Evolutionary conservation across 192 early-diverging fungal genomes (phyloP), one percentile per base, ranked within the genome.

Genomic region (Umbelopsis sp.): DNA sequence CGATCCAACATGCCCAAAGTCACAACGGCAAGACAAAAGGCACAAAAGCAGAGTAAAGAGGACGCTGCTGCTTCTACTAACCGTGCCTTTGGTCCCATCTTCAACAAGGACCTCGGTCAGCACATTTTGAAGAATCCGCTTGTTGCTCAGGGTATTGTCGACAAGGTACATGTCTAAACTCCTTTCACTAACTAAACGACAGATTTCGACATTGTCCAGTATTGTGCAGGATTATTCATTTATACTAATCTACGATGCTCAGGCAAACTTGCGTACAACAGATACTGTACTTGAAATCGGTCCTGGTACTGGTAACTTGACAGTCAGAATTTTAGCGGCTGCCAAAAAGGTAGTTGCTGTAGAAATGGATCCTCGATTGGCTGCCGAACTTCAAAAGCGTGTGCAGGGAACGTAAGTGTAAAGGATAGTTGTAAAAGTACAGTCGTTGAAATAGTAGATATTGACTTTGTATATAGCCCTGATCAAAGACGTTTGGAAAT

Each of bases 81-180:
- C 49, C 76, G 84, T 68, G 83, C 87, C 7, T 91, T 93, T 82
- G 94, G 93, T 5, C 96, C 97, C 32, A 80, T 98, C 67, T 97
- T 97, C 83, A 95, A 98, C 88, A 99, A 99, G 82, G 90, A 92
- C 65, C 88, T 98, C 22, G 96, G 97, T 71, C 97, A 99, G 82
- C 97, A 99, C 75, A 99, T 99, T 77, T 84, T 99, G 45, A 98
- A 96, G 79, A 99, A 99, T 83, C 97, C 97, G 44, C 83, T 99
- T 21, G 94, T 99, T 2, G 95, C 95, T 49, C 91, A 95, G 78
- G 91, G 93, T 32, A 99, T 99, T 73, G 92, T 99, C 22, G 97
- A 98, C 72, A 99, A 98, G 87, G 97, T 94, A 82, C 36, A 12
- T 7, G 0, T 56, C 31, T 26, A 12, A 41, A 4, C 8, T 5